Percentiles rank a stretch among this genome's conserved stretches.
Evolutionary conservation across 768 basidiomycete genomes (phyloP).

Genomic region (Rhodotorula taiwanensis): DNA sequence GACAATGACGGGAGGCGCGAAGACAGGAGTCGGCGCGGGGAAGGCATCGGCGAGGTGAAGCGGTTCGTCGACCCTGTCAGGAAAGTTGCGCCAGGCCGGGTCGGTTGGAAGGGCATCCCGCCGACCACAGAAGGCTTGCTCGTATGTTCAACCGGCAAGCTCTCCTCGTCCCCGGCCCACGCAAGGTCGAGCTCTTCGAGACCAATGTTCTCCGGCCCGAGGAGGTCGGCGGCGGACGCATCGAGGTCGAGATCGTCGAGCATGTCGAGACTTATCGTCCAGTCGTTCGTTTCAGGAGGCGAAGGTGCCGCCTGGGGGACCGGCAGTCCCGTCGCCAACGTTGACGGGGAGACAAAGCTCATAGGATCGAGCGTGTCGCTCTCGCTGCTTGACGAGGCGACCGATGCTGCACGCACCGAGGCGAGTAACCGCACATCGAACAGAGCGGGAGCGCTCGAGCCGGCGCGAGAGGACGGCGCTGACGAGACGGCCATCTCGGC

Average conservation of each 20-base stretch:
- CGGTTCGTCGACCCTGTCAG: slow-evolving; percentile 18
- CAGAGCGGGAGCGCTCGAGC: slow-evolving; percentile 10
- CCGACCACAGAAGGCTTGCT: too few relatives aligned
- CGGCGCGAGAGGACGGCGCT: slow-evolving; percentile 22
- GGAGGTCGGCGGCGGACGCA: slow-evolving; percentile 23
- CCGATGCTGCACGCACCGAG: slow-evolving; percentile 9
- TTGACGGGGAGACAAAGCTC: slow-evolving; percentile 23
- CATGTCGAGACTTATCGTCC: slow-evolving; percentile 28
- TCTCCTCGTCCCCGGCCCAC: slow-evolving; percentile 26
- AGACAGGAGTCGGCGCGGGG: not conserved
- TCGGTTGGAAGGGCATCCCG: too few relatives aligned
- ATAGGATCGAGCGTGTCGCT: slow-evolving; percentile 29
- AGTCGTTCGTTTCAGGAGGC: slow-evolving; percentile 31
- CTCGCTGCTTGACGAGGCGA: slow-evolving; percentile 19
- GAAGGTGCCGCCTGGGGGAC: slow-evolving; percentile 31
- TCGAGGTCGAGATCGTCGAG: slow-evolving; percentile 34
- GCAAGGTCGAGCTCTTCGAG: slow-evolving; percentile 35
- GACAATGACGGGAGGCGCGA: not conserved
- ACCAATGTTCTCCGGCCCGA: slow-evolving; percentile 31
- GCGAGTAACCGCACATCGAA: slow-evolving; percentile 22
- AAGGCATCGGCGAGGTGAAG: slow-evolving; percentile 14
- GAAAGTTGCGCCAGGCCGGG: too few relatives aligned
- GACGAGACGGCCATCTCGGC: slow-evolving; percentile 13
- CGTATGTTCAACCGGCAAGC: too few relatives aligned
- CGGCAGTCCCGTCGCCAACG: slow-evolving; percentile 31